Evolutionary conservation across 768 basidiomycete species (phyloP).

Genomic region (Gymnopilus dilepis): DNA sequence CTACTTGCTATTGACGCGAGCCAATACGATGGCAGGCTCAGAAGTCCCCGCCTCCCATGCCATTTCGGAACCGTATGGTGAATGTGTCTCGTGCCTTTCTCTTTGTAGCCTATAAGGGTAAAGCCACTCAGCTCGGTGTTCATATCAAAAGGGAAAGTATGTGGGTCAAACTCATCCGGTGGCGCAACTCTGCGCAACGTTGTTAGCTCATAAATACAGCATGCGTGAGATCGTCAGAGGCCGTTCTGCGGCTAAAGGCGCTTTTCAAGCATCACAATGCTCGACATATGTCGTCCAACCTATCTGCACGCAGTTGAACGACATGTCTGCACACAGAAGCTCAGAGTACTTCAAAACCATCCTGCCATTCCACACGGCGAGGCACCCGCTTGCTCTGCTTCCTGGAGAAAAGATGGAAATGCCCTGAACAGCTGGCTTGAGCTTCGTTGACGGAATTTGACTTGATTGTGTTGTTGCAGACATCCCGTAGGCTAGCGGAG

Average conservation of each 20-base stretch:
- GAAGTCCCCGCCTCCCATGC: constrained; percentile 7
- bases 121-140: constrained; percentile 5
- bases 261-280: not conserved
- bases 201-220: constrained; percentile 1
- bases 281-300: not conserved
- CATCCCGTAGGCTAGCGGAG: not conserved
- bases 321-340: too few relatives aligned
- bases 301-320: not conserved
- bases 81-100: constrained; percentile 8
- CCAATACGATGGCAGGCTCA: not conserved
- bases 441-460: not conserved
- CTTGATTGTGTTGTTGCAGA: constrained; percentile 10
- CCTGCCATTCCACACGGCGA: not conserved
- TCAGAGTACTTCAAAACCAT: not conserved
- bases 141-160: constrained; percentile 7
- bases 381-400: not conserved
- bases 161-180: constrained; percentile 12
- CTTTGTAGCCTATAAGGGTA: constrained; percentile 4
- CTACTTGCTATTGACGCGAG: not conserved
- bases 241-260: not conserved
- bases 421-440: constrained; percentile 7
- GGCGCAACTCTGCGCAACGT: constrained; percentile 4
- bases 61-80: not conserved
- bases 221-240: not conserved
- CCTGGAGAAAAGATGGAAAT: constrained; percentile 11